These are phyloP conservation scores for Aspergillus carlsbadensis DNA, from an alignment of 495 filamentous ascomycete species.

Conservation along the genomic window DNA sequence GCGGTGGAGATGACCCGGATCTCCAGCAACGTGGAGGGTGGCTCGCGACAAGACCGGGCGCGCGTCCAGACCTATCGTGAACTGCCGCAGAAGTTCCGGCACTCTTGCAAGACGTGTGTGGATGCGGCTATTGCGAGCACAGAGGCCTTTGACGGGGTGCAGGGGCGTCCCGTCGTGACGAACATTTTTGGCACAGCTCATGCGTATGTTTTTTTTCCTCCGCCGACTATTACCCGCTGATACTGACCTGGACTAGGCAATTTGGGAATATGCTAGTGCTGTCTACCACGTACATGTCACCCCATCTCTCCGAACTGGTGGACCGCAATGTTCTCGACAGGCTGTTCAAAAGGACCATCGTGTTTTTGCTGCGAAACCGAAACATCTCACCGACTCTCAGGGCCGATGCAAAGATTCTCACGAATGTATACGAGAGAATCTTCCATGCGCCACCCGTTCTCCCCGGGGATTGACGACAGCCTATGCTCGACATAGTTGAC, in stretches of 20 bases:
- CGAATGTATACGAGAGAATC: conserved; percentile 55
- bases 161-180: conserved; percentile 75
- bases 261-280: conserved; percentile 94
- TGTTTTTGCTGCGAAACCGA: conserved; percentile 60
- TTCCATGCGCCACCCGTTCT: conserved; percentile 28
- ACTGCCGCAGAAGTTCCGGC: conserved; percentile 40
- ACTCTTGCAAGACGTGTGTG: conserved; percentile 59
- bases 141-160: conserved; percentile 72
- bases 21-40: conserved; percentile 34
- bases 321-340: conserved; percentile 45
- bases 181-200: conserved; percentile 95
- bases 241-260: conserved; percentile 53
- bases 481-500: not conserved
- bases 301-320: conserved; percentile 51
- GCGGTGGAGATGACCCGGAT: conserved; percentile 34
- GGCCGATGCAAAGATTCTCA: conserved; percentile 67
- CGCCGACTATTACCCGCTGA: not conserved
- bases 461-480: not conserved
- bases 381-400: conserved; percentile 66
- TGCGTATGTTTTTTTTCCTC: conserved; percentile 66
- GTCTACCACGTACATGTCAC: conserved; percentile 68
- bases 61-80: conserved; percentile 22
- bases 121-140: conserved; percentile 81
- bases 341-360: conserved; percentile 62
- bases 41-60: conserved; percentile 11